Conservation (phyloP, 148 eudicot genomes). For the Chenopodium berlandieri region DNA sequence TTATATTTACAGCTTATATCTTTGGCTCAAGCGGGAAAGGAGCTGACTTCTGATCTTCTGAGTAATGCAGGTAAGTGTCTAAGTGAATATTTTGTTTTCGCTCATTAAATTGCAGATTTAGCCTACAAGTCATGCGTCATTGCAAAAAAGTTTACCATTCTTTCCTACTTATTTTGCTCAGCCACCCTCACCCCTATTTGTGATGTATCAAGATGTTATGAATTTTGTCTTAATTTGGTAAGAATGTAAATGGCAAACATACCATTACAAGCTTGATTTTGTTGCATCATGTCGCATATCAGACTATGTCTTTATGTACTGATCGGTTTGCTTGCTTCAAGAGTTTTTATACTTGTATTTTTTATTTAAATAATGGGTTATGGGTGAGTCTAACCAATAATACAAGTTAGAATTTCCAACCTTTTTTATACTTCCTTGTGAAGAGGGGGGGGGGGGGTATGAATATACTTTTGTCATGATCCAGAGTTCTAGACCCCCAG, state of each 20-base stretch:
- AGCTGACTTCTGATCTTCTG: constrained; percentile 51
- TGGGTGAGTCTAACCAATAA: neutral
- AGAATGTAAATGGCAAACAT: neutral
- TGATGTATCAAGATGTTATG: neutral
- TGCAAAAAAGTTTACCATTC: neutral
- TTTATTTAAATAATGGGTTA: too few species aligned
- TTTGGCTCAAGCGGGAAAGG: constrained; percentile 77
- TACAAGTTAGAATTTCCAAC: neutral
- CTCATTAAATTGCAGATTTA: neutral
- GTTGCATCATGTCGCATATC: neutral
- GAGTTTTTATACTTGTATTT: too few species aligned
- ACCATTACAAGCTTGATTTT: neutral
- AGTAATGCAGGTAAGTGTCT: constrained; percentile 28
- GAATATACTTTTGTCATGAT: too few species aligned
- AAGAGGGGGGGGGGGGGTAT: neutral
- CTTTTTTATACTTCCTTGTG: too few species aligned
- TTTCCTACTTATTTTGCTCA: neutral
- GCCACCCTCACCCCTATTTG: too few species aligned
- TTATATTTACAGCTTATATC: constrained; percentile 51
- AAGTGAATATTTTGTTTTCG: neutral
- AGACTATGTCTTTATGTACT: neutral
- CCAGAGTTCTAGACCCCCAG: neutral
- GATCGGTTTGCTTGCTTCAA: neutral
- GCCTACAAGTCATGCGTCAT: neutral
- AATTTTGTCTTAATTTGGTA: neutral